phyloP scores from a whole-genome alignment of 2,329 filamentous ascomycete genomes.

The Phaeosphaeriaceae sp. region DNA sequence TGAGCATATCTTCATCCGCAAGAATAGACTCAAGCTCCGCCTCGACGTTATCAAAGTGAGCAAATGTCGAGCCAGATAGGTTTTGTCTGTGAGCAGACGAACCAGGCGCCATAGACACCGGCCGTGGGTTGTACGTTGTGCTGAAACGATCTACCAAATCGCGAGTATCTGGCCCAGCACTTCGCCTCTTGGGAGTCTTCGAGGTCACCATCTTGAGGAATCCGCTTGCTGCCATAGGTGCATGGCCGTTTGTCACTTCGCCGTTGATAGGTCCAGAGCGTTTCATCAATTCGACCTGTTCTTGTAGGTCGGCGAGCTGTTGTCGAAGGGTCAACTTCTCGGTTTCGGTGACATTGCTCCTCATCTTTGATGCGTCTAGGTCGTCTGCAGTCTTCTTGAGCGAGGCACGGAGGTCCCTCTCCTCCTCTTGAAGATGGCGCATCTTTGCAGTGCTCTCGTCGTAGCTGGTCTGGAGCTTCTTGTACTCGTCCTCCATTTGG shows the following conservation, averaged over 20 bases:
- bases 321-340: constrained; percentile 87
- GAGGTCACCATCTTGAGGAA: constrained; percentile 96
- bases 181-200: constrained; percentile 95
- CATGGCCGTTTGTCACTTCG: constrained; percentile 69
- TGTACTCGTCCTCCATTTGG: constrained; percentile 95
- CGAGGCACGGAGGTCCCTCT: constrained; percentile 82
- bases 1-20: constrained; percentile 92
- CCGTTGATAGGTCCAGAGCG: constrained; percentile 74
- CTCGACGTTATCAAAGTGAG: constrained; percentile 88
- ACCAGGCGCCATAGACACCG: constrained; percentile 90
- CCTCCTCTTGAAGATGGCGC: constrained; percentile 93
- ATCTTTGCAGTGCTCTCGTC: constrained; percentile 90
- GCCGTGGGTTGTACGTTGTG: constrained; percentile 88
- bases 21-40: constrained; percentile 92
- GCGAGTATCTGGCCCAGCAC: constrained; percentile 83
- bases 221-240: constrained; percentile 64
- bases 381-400: constrained; percentile 80
- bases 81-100: constrained; percentile 71
- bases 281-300: constrained; percentile 88
- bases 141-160: constrained; percentile 85
- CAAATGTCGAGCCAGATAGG: constrained; percentile 77
- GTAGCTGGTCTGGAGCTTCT: constrained; percentile 84
- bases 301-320: constrained; percentile 87
- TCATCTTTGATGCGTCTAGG: constrained; percentile 77
- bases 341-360: constrained; percentile 76